Conservation (phyloP, 108 stramenopile species). For the Chaetoceros tenuissimus region DNA sequence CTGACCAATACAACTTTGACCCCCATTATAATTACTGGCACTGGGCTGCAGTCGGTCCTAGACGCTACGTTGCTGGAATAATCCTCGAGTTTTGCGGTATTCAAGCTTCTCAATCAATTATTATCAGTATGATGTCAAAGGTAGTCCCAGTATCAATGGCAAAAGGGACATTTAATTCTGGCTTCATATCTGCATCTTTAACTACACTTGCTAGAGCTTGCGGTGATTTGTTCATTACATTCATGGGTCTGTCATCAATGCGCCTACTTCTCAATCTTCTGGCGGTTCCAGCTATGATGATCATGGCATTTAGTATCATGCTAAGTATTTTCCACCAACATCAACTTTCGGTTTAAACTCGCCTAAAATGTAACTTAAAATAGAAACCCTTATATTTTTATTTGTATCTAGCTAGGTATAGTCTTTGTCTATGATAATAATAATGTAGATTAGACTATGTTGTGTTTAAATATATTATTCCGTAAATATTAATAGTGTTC, state of each 20-base stretch:
- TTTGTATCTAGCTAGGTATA: no score
- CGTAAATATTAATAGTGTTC: no score
- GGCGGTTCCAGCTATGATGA: slow-evolving; percentile 26
- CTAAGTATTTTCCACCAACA: neutral
- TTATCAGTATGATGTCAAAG: slow-evolving; percentile 75
- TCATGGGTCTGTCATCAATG: slow-evolving; percentile 48
- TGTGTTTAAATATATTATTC: no score
- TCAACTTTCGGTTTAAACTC: no score
- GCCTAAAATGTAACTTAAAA: no score
- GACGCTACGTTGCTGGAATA: slow-evolving; percentile 50
- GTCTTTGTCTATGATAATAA: no score
- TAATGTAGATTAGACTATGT: no score
- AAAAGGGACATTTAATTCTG: slow-evolving; percentile 80
- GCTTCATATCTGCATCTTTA: slow-evolving; percentile 59
- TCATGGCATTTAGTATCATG: neutral
- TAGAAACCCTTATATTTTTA: no score
- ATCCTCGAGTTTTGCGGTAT: slow-evolving; percentile 53
- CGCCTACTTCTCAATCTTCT: slow-evolving; percentile 53
- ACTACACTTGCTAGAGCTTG: slow-evolving; percentile 45
- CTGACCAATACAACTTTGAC: neutral
- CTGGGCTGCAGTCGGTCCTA: slow-evolving; percentile 37
- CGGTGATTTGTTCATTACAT: slow-evolving; percentile 54
- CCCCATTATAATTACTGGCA: slow-evolving; percentile 50
- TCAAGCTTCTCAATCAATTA: slow-evolving; percentile 70
- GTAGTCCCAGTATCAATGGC: slow-evolving; percentile 82